Evolutionary conservation across 108 stramenopile genomes (phyloP).

Genomic region (Cylindrotheca fusiformis): DNA sequence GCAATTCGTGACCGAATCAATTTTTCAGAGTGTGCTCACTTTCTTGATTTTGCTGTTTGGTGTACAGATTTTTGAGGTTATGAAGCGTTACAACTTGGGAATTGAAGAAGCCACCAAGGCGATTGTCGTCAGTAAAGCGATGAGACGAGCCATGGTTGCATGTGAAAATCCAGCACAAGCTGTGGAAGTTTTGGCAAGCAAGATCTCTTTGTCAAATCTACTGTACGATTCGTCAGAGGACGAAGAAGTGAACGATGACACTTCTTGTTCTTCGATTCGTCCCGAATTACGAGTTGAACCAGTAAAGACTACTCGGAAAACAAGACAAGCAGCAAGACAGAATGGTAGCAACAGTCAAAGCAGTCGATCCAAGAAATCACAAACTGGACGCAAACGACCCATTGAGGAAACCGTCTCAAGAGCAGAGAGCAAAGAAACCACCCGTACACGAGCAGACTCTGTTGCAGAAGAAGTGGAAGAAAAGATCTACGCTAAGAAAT

Average conservation of each 20-base stretch:
- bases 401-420: constrained; percentile 18
- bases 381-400: constrained; percentile 19
- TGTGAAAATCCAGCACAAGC: constrained; percentile 28
- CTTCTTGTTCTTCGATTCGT: constrained; percentile 8
- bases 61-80: constrained; percentile 55
- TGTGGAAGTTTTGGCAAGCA: constrained; percentile 50
- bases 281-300: constrained; percentile 1
- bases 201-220: constrained; percentile 26
- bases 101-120: constrained; percentile 60
- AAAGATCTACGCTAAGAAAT: constrained; percentile 13
- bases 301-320: background rate
- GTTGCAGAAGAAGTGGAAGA: constrained; percentile 17
- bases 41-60: background rate
- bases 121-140: constrained; percentile 51
- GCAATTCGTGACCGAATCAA: too few species aligned
- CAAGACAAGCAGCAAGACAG: background rate
- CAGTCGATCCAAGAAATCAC: constrained; percentile 1
- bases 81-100: constrained; percentile 45
- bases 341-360: background rate
- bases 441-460: constrained; percentile 19
- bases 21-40: too few species aligned
- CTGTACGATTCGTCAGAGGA: constrained; percentile 16
- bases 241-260: constrained; percentile 7
- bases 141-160: constrained; percentile 29
- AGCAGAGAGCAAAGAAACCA: constrained; percentile 3